Evolutionary conservation across 2,329 filamentous ascomycete species (phyloP), one percentile per base, ranked within the genome.

Genomic region (Beauveria caledonica): DNA sequence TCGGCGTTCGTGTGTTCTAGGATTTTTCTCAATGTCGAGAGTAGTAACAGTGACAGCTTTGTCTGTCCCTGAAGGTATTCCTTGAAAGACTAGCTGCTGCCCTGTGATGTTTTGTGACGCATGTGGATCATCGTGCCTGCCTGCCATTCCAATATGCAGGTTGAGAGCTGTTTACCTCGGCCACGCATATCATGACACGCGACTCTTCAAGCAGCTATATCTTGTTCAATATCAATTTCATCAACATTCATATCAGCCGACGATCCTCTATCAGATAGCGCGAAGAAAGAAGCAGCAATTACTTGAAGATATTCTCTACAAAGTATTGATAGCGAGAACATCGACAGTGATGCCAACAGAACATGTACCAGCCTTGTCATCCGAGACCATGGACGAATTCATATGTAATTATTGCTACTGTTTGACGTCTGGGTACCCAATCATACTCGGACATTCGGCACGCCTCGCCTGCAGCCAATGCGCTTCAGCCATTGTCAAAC

Each of bases 391-490:
- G 21, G n/a, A 60, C 19, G 50, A 71, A 39, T 84, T 83, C 69
- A 78, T 79, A 21, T 85, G 82, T 66, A 83, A 80, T 1, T 82
- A 84, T 66, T 84, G 81, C 73, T 80, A 78, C 74, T 73, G 74
- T 58, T 67, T 73, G 10, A 75, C 69, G 44, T 68, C 66, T 19
- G 72, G 69, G 0, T 66, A 67, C 15, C 76, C 73, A 3, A 73
- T 67, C 50, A 68, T 78, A 19, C 68, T 84, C 2, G 80, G 80
- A 10, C 72, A 71, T 17, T 74, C 75, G 0, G 73, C 76, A 3
- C 77, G 80, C 3, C 78, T 84, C 4, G 74, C 78, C 25, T 85
- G 81, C 67, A 65, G 67, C 27, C 45, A 69, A 0, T 85, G 82
- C 69, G 76, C 79, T 68, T 64, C 70, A 8, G 74, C 74, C 1